Evolutionary conservation across 2,329 filamentous ascomycete species (phyloP).

Genomic region (Hysterium pulicare): DNA sequence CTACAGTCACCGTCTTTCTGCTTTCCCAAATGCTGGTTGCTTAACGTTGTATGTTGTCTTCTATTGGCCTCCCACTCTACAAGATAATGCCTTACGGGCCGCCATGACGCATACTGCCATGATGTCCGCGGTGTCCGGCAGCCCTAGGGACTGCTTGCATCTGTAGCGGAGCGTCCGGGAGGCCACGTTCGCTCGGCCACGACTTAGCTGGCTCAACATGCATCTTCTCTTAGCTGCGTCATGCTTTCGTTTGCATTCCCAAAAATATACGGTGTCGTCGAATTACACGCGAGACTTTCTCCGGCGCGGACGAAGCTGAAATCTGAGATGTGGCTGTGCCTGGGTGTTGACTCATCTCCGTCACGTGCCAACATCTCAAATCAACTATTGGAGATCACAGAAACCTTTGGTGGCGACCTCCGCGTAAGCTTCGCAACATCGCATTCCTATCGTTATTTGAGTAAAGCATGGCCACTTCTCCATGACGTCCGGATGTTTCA

Average conservation of each 20-base stretch:
- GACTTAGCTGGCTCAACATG: slow-evolving; percentile 24
- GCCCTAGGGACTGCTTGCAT: slow-evolving; percentile 16
- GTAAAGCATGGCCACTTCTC: too few species aligned
- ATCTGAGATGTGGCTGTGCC: slow-evolving; percentile 1
- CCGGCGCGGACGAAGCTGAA: neutral
- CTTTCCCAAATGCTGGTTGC: slow-evolving; percentile 24
- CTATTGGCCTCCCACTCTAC: slow-evolving; percentile 9
- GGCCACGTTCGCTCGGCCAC: slow-evolving; percentile 31
- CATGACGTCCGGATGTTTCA: too few species aligned
- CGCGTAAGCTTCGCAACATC: neutral
- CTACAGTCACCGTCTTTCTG: slow-evolving; percentile 23
- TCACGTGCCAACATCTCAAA: neutral
- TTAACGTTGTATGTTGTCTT: slow-evolving; percentile 21
- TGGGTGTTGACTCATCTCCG: neutral
- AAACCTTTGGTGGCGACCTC: neutral
- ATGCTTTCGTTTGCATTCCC: slow-evolving; percentile 16
- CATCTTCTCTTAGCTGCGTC: slow-evolving; percentile 30
- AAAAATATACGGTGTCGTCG: slow-evolving; percentile 22
- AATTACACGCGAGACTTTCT: slow-evolving; percentile 1
- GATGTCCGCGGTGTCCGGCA: slow-evolving; percentile 21
- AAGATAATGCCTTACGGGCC: slow-evolving; percentile 4
- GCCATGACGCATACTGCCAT: slow-evolving; percentile 23
- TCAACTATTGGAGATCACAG: neutral
- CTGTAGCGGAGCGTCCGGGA: slow-evolving; percentile 23
- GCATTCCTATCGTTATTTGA: neutral